These are phyloP conservation scores for Ambrosiella xylebori DNA, from an alignment of 2,329 filamentous ascomycete genomes.

Conservation along the genomic window DNA sequence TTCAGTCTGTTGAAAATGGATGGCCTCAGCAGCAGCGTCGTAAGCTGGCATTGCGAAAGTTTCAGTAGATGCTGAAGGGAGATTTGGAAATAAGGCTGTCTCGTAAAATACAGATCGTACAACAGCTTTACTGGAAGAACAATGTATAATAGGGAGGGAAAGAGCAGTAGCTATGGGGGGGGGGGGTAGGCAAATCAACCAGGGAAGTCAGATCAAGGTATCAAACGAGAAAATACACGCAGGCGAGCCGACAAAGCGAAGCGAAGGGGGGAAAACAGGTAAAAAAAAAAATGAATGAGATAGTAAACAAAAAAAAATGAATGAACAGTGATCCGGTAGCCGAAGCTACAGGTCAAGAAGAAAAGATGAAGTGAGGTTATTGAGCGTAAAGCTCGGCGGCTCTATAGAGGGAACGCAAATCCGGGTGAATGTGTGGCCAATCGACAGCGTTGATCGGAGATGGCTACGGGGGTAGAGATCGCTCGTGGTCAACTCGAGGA, in stretches of 20 bases:
- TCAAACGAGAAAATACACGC: constrained; percentile 1
- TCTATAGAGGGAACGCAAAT: background rate
- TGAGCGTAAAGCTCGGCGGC: background rate
- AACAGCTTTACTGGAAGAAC: background rate
- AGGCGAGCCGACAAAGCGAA: background rate
- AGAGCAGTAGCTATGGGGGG: background rate
- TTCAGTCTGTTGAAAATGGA: constrained; percentile 8
- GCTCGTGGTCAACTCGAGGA: background rate
- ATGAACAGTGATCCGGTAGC: background rate
- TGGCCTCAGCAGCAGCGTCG: constrained; percentile 7
- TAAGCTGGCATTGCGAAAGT: constrained; percentile 13
- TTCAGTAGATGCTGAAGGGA: background rate
- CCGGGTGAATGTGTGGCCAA: background rate
- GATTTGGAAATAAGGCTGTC: background rate
- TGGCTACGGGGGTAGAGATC: background rate
- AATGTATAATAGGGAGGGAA: background rate
- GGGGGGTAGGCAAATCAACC: background rate
- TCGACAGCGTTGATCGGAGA: background rate
- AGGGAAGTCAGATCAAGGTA: constrained; percentile 1
- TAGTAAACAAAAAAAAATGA: constrained; percentile 7
- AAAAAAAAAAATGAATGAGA: constrained; percentile 13
- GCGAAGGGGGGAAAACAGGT: background rate
- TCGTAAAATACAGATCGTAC: background rate
- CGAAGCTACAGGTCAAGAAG: background rate
- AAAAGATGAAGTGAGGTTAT: background rate